These are phyloP conservation scores for Penicillium sp. DNA, from an alignment of 2,329 filamentous ascomycete genomes.

Conservation along the genomic window DNA sequence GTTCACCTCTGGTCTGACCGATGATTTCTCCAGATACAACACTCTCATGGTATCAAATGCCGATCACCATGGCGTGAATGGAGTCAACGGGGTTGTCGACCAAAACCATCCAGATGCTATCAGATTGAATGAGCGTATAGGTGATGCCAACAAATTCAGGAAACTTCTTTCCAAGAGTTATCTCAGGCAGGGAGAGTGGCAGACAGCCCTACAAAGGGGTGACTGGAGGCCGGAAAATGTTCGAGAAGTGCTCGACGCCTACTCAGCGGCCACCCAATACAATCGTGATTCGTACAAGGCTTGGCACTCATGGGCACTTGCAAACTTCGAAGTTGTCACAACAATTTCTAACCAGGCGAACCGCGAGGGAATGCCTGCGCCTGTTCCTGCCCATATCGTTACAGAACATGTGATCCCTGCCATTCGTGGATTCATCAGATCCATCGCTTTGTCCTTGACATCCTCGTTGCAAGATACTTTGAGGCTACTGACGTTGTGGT, in stretches of 20 bases:
- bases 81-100: conserved; percentile 49
- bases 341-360: conserved; percentile 68
- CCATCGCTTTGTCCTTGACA: conserved; percentile 84
- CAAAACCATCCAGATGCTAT: conserved; percentile 41
- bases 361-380: conserved; percentile 48
- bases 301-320: conserved; percentile 97
- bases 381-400: conserved; percentile 66
- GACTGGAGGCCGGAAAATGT: conserved; percentile 87
- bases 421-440: conserved; percentile 94
- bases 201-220: conserved; percentile 77
- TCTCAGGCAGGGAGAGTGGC: conserved; percentile 94
- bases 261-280: conserved; percentile 87
- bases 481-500: conserved; percentile 90
- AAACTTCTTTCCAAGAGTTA: conserved; percentile 91
- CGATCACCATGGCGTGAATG: conserved; percentile 47
- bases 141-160: conserved; percentile 57
- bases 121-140: conserved; percentile 41
- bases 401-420: conserved; percentile 90
- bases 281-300: conserved; percentile 98
- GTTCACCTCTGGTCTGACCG: conserved; percentile 60
- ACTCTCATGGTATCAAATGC: conserved; percentile 37
- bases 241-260: conserved; percentile 85
- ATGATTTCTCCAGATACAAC: conserved; percentile 55
- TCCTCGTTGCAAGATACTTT: conserved; percentile 96
- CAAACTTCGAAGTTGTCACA: conserved; percentile 98